A percentile compares a stretch with the other conserved stretches of the same genome.
These are phyloP conservation scores for Beauveria sp. DNA, from an alignment of 2,329 filamentous ascomycete species.

Conservation along the genomic window DNA sequence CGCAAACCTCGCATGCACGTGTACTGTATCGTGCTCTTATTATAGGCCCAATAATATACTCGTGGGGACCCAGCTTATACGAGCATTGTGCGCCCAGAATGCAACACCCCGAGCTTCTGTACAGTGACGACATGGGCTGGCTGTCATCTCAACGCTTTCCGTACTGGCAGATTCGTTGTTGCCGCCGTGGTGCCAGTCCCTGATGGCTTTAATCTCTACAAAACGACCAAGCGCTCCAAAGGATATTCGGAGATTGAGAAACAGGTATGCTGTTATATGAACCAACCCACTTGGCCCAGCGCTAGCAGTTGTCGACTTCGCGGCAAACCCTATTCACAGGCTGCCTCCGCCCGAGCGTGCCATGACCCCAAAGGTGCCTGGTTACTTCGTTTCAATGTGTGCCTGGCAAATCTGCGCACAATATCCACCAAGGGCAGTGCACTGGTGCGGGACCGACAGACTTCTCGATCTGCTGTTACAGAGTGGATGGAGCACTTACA, in stretches of 20 bases:
- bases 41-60: background rate
- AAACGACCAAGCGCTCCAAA: background rate
- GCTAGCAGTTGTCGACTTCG: slow-evolving; percentile 1
- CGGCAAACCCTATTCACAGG: background rate
- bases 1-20: background rate
- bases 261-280: background rate
- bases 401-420: background rate
- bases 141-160: background rate
- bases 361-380: background rate
- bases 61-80: background rate
- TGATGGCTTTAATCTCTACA: background rate
- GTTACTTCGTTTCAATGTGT: background rate
- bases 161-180: background rate
- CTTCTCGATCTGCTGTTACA: background rate
- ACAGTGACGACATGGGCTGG: background rate
- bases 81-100: background rate
- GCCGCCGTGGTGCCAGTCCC: background rate
- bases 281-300: background rate
- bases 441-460: slow-evolving; percentile 1
- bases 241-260: background rate
- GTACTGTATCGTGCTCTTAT: background rate
- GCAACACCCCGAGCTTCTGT: background rate
- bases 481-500: background rate
- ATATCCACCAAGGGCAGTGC: background rate
- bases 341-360: background rate